Base-by-base conservation (phyloP, 768 basidiomycete genomes). In the Tephrocybe sp. region DNA sequence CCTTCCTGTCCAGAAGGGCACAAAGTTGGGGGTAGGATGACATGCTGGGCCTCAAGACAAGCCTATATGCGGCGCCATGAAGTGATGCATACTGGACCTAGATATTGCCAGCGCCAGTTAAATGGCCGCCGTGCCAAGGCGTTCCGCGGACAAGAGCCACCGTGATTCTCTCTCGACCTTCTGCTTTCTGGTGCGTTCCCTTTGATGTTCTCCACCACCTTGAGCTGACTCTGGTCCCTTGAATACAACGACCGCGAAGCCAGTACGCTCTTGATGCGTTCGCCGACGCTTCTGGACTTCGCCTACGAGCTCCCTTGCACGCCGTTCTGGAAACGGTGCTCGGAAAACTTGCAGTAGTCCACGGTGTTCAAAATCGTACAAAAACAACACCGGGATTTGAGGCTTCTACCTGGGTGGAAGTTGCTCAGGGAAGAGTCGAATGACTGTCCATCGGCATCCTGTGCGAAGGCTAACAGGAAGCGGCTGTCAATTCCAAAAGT, bases 341-440 rank as follows among this genome's bases (percentile, higher is more conserved):
- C 50, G 60, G 62, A 57, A 59, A 54, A 52, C 57, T 26, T 39
- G 42, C 52, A 64, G 71, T 61, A 69, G 72, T 65, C 76, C 75
- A 78, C 79, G 82, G 81, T 66, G 68, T 71, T 70, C 74, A 70
- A 62, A 76, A 76, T 59, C 64, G 57, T 62, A 61, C 73, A 51
- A 53, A 75, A 82, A 81, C 64, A 43, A 73, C 74, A 64, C 82
- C 82, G 79, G 77, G 73, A 58, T 74, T 74, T 70, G 72, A 69
- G 64, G 43, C 52, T 56, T 48, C 54, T 54, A 54, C 53, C 49
- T 52, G 39, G 34, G 49, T 46, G 45, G 44, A 52, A 52, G 48
- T 39, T 16, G 48, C 61, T 60, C 66, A 64, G 68, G 60, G 65
- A 64, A 68, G 73, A 74, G 76, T 70, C 76, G 56, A 59, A 60